Evolutionary conservation across 495 filamentous ascomycete genomes (phyloP), one percentile per base, ranked within the genome.

Genomic region (Penicilliopsis zonata): DNA sequence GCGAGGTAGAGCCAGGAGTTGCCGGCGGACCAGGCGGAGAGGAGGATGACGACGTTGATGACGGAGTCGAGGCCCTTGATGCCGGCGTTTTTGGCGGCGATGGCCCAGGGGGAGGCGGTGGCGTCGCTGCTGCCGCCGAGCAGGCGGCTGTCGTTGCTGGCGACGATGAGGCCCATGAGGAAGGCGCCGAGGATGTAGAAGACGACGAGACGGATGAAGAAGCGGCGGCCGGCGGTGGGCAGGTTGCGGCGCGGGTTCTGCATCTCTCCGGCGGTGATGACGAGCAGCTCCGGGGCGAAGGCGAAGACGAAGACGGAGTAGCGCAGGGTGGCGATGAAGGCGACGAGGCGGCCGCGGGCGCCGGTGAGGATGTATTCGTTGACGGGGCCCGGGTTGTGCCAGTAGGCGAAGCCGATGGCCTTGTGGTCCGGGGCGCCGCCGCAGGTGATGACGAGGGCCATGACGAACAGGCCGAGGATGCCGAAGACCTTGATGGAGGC

Each of bases 171-270:
- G 18, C 72, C 71, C 34, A 76, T 72, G 1, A 63, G 61, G 25
- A 77, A 52, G 13, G 59, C 57, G 2, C 65, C 67, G 5, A 73
- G 37, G 24, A 67, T 48, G 50, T 90, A 92, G 56, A 92, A 92
- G 51, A 86, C 68, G 36, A 78, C 52, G 37, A 94, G 80, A 42
- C 84, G 80, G 66, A 80, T 85, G 55, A 93, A 86, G 33, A 83
- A 82, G 30, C 83, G 75, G 30, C 76, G 79, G 9, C 78, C 76
- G 7, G 86, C 86, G 43, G 71, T 70, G 26, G 85, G 85, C 32
- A 93, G 77, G 26, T 80, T 78, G 46, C 72, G 74, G 31, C 76
- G 63, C 1, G 86, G 86, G 40, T 82, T 79, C 13, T 66, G 69
- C 17, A 81, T 74, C 56, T 94, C 85, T 41, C 83, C 83, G 15